Evolutionary conservation across 1,139 yeast species (phyloP), one percentile per base, ranked within the genome.

Genomic region (Magnusiomyces clavatus): DNA sequence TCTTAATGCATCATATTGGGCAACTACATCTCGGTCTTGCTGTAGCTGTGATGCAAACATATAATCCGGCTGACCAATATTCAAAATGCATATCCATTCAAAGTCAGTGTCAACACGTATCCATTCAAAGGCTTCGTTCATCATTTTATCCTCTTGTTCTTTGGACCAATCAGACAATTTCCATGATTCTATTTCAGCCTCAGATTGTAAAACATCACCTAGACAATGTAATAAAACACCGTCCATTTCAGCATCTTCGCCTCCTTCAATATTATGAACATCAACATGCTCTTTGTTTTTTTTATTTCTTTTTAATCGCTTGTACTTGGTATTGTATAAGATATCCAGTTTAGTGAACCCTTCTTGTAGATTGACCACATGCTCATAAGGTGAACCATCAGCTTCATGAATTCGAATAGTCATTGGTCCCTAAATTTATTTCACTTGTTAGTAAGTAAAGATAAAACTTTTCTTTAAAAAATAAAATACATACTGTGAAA

Each of bases 301-400:
- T 59, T 82, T 83, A 62, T 78, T 78, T 62, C 90, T 78, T 65
- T 86, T 84, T 54, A 86, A 63, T 48, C 86, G 76, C 65, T 82
- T 82, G 63, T 83, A 88, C 66, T 89, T 92, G 13, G 97, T 88
- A 65, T 94, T 92, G 69, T 92, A 92, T 63, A 88, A 97, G 47
- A 94, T 88, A 63, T 94, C 98, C 49, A 94, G 74, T 62, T 87
- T 89, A 0, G 96, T 87, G 58, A 82, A 81, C 1, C 81, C 79
- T 54, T 90, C 97, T 62, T 88, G 87, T 52, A 94, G 73, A 59
- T 89, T 95, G 20, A 94, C 96, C 47, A 94, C 92, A 65, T 94
- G 99, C 64, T 94, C 99, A 63, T 94, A 92, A 0, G 99, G 98
- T 0, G 97, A 88, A n/a, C 98, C 98, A 67, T 94, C 98, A 0